Base-by-base conservation (phyloP, 371 early-diverging fungal species). In the Capillidium heterosporum region DNA sequence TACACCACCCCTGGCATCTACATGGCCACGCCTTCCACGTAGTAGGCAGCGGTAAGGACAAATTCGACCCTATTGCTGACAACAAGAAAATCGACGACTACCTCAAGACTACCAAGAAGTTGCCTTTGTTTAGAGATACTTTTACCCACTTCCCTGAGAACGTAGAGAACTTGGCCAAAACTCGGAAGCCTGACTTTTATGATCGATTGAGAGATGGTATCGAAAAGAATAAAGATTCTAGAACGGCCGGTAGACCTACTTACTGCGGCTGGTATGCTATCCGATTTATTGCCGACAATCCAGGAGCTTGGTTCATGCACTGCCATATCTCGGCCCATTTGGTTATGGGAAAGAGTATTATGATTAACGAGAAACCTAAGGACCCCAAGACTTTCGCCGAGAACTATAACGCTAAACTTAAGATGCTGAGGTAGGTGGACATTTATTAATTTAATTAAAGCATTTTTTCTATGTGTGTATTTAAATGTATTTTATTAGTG, bases 241-340 rank as follows among this genome's bases (percentile, higher is more conserved):
- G 10, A 7, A 7, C 17, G 7, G 17, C 7, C 40, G 10, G 10
- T 10, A 17, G 17, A 7, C 10, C 7, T 39, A 10, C 17, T 10
- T 17, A 7, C 40, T 39, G 40, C 17, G 40, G 40, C 17, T 39
- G 40, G 40, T 39, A 39, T 39, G 40, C 40, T 39, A 39, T 39
- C 17, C 40, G 40, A 10, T n/a, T n/a, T 24, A 52, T 28, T 13
- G 57, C 57, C 32, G 63, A 71, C 35, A 74, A 74, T 57, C 72
- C 74, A 32, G 72, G 74, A 0, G 51, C 67, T 21, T 74, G 74
- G 74, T 64, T 67, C 2, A 47, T 71, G 3, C 74, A 74, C 53
- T 74, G 72, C 32, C 74, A 71, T 57, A 67, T 69, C 27, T 67
- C 70, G 0, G 57, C 69, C 3, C 76, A 75, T 47, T 68, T 74